These are phyloP conservation scores for Nannochloropsis granulata DNA, from an alignment of 108 stramenopile genomes.

Conservation along the genomic window DNA sequence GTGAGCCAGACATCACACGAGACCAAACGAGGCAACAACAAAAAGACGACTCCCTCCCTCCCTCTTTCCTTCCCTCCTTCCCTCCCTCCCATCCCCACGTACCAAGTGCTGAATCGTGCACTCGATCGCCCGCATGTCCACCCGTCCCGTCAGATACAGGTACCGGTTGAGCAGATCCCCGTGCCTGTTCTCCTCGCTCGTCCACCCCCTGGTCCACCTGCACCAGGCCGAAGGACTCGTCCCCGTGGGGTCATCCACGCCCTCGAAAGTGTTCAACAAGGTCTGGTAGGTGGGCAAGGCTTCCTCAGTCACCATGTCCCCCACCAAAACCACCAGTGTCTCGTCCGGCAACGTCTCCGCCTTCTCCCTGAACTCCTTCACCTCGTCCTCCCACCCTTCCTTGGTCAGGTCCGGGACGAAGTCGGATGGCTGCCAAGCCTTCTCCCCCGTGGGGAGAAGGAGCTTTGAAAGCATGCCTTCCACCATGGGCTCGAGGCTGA, in stretches of 20 bases:
- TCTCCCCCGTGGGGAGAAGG: slow-evolving; percentile 71
- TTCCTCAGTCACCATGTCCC: slow-evolving; percentile 83
- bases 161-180: slow-evolving; percentile 81
- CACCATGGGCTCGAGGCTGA: slow-evolving; percentile 59
- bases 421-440: slow-evolving; percentile 76
- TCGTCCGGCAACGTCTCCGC: slow-evolving; percentile 58
- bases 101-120: slow-evolving; percentile 71
- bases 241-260: slow-evolving; percentile 75
- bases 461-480: slow-evolving; percentile 48
- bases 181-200: slow-evolving; percentile 77
- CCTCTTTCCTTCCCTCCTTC: neutral
- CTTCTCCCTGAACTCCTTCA: slow-evolving; percentile 54
- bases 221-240: slow-evolving; percentile 66
- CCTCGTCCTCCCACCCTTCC: slow-evolving; percentile 50
- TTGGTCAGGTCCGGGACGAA: slow-evolving; percentile 63
- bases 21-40: neutral
- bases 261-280: slow-evolving; percentile 76
- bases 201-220: slow-evolving; percentile 73
- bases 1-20: neutral
- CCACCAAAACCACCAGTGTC: slow-evolving; percentile 62
- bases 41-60: neutral
- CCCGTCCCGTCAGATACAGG: slow-evolving; percentile 59
- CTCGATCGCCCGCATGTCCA: slow-evolving; percentile 73
- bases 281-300: slow-evolving; percentile 81
- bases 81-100: neutral